phyloP scores from a whole-genome alignment of 2,329 filamentous ascomycete genomes.

The Neurospora sp. region DNA sequence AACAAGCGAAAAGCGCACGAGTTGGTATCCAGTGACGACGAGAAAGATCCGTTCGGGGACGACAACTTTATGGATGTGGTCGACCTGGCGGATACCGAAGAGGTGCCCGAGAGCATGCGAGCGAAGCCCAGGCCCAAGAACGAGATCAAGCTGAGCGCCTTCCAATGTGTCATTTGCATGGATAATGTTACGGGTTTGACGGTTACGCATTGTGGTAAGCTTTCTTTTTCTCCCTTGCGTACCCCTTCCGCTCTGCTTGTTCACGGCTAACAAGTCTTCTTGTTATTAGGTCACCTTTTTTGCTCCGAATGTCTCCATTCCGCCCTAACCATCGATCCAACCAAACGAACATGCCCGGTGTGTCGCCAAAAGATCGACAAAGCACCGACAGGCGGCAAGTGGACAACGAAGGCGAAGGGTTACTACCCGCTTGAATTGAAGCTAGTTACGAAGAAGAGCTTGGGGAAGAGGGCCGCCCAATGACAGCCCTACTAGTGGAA shows the following conservation, averaged over 20 bases:
- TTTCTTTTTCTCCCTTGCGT: neutral
- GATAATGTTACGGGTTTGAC: slow-evolving; percentile 48
- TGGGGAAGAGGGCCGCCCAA: slow-evolving; percentile 34
- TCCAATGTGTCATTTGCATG: slow-evolving; percentile 61
- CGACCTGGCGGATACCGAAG: slow-evolving; percentile 33
- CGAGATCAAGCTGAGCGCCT: slow-evolving; percentile 40
- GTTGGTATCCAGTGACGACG: slow-evolving; percentile 7
- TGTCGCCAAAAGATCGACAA: slow-evolving; percentile 50
- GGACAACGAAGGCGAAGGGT: slow-evolving; percentile 31
- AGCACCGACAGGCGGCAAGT: slow-evolving; percentile 21
- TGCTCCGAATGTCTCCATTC: slow-evolving; percentile 53
- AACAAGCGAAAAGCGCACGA: slow-evolving; percentile 12
- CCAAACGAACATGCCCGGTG: slow-evolving; percentile 52
- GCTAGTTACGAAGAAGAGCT: slow-evolving; percentile 45
- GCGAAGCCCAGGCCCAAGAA: slow-evolving; percentile 33
- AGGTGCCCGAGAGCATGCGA: slow-evolving; percentile 26
- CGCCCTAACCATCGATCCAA: slow-evolving; percentile 45
- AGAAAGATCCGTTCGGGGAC: slow-evolving; percentile 18
- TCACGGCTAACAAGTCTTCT: neutral
- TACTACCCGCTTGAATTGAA: slow-evolving; percentile 53
- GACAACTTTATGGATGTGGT: slow-evolving; percentile 19
- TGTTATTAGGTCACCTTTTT: slow-evolving; percentile 47
- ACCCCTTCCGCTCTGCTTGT: neutral
- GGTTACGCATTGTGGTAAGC: slow-evolving; percentile 57
- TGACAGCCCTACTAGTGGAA: slow-evolving; percentile 2